phyloP scores from a whole-genome alignment of 2,329 filamentous ascomycete genomes.

The Nigrospora sphaerica region DNA sequence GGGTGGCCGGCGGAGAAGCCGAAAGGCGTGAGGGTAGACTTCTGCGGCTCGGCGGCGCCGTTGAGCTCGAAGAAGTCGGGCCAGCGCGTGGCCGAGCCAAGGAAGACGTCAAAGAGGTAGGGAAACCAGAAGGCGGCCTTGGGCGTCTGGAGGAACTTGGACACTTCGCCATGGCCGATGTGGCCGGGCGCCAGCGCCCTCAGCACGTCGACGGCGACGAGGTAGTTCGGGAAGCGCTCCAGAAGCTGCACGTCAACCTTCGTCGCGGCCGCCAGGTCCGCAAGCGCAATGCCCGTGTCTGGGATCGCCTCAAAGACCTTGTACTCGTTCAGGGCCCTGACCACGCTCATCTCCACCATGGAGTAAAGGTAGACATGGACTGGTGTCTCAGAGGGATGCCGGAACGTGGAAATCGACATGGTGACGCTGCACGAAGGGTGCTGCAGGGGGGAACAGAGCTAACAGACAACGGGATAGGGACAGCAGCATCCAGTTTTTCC shows the following conservation, averaged over 20 bases:
- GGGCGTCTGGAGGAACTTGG: not conserved
- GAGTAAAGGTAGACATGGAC: not conserved
- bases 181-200: not conserved
- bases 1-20: not conserved
- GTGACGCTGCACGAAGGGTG: too few species aligned
- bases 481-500: too few species aligned
- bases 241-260: not conserved
- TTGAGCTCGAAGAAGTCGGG: constrained; percentile 1
- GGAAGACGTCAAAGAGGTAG: constrained; percentile 2
- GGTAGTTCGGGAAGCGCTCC: not conserved
- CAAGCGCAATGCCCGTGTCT: not conserved
- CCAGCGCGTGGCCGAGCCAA: not conserved
- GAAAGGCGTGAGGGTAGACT: not conserved
- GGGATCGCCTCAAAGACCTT: constrained; percentile 2
- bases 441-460: too few species aligned
- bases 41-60: not conserved
- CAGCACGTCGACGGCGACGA: not conserved
- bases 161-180: not conserved
- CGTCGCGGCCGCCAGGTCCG: not conserved
- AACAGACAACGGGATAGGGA: too few species aligned
- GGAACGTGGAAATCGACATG: too few species aligned
- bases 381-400: too few species aligned
- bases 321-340: constrained; percentile 1
- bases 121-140: not conserved
- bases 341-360: constrained; percentile 2